Conservation (phyloP, 2,329 filamentous ascomycete species). For the Septoria petroselini region DNA sequence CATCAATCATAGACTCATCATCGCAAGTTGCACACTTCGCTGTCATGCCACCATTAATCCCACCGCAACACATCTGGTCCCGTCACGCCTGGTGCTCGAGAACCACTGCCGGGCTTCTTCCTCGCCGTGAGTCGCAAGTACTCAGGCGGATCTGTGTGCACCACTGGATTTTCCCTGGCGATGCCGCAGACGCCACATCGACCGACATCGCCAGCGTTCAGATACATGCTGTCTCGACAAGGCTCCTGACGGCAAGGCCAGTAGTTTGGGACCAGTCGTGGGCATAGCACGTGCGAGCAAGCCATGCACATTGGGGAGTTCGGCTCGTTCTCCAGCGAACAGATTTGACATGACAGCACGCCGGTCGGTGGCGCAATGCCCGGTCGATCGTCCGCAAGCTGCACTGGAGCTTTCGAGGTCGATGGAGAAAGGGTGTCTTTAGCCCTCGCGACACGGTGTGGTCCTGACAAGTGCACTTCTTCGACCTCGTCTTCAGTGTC, state of each 20-base stretch:
- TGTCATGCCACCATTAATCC: conserved; percentile 28
- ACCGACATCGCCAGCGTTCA: conserved; percentile 67
- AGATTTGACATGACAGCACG: conserved; percentile 51
- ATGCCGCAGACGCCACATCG: conserved; percentile 67
- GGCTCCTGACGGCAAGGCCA: conserved; percentile 61
- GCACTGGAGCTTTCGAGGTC: neutral
- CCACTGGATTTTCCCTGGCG: conserved; percentile 14
- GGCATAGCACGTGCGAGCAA: conserved; percentile 67
- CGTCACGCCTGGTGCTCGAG: conserved; percentile 28
- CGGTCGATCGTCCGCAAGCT: neutral
- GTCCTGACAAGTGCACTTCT: neutral
- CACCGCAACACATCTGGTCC: conserved; percentile 35
- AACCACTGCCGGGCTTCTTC: neutral
- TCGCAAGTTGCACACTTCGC: no score
- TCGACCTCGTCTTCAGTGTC: conserved; percentile 22
- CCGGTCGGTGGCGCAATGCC: conserved; percentile 34
- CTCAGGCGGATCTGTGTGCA: neutral
- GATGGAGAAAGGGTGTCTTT: neutral
- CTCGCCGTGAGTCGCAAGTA: neutral
- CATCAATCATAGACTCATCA: no score
- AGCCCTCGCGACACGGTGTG: no score
- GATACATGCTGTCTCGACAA: conserved; percentile 59
- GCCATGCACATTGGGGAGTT: conserved; percentile 60
- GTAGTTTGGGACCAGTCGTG: conserved; percentile 51
- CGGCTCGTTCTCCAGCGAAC: conserved; percentile 62